Base-by-base conservation (phyloP, 208 protist genomes). In the Perkinsela sp. region DNA sequence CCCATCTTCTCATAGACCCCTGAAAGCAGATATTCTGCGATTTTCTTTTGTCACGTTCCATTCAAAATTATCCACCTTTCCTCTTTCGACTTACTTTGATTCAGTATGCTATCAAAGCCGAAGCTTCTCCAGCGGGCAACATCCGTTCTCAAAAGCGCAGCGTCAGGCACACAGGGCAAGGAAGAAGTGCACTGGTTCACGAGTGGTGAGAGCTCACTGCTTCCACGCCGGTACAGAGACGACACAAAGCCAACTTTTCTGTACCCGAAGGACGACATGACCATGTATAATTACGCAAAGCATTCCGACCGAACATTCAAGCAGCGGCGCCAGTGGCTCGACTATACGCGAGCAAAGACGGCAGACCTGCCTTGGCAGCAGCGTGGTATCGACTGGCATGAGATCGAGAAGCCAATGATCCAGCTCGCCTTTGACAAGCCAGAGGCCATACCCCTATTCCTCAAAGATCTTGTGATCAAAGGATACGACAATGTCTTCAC, bases 401-500 rank as follows among this genome's bases (percentile, higher is more conserved):
- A 84, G 28, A 32, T 92, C 2, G 81, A 90, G 66, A 87, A 83
- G 0, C 89, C 88, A 74, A 71, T 92, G 16, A 89, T 92, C 68
- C 89, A 84, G 85, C 80, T 78, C 31, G 83, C 83, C 6, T 92
- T 92, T 72, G 87, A 92, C 70, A 84, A 78, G 1, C 87, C 87
- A 15, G 84, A 92, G 74, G 70, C 83, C 67, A 75, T 92, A 22
- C 80, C 82, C 28, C 80, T 90, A 71, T 72, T 89, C n/a, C 70
- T 92, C 31, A 83, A 89, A 72, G 87, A 92, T 71, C 84, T 89
- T 72, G 81, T 79, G 22, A 75, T 92, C 67, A 83, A 87, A 69
- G 68, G 68, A 6, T 29, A 32, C 16, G n/a, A 29, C 1, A 74
- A 83, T 70, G 72, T 90, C 48, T 90, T 88, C 76, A 76, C 76